Evolutionary conservation across 306 rosid species (phyloP).

Genomic region (Cajanus cajan): DNA sequence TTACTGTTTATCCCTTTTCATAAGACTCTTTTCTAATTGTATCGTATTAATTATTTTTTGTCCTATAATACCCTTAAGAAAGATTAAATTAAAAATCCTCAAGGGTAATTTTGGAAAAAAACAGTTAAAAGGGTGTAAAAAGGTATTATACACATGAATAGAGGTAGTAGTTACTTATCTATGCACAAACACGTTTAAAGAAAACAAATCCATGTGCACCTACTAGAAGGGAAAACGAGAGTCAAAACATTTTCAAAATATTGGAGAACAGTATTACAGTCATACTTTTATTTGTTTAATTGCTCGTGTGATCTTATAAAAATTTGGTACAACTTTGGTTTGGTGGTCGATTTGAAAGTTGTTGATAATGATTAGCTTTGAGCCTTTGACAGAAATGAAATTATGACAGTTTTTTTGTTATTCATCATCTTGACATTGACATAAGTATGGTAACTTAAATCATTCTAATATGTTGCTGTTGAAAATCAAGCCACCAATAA

Average conservation of each 20-base stretch:
- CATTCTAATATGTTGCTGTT: conserved; percentile 3
- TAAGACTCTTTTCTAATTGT: no score
- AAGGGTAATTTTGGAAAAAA: no score
- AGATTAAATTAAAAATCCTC: no score
- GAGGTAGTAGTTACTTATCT: neutral
- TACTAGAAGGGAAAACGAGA: neutral
- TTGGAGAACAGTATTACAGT: neutral
- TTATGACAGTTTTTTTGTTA: neutral
- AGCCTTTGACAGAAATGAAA: neutral
- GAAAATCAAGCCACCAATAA: neutral
- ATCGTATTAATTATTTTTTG: no score
- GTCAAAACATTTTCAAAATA: neutral
- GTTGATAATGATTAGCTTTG: neutral
- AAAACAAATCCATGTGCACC: neutral
- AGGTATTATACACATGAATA: no score
- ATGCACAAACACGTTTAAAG: neutral
- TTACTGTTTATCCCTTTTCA: no score
- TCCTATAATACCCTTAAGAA: no score
- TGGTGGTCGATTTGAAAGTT: neutral
- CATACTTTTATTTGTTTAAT: neutral
- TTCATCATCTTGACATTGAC: neutral
- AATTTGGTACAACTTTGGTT: neutral
- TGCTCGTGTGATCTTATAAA: neutral
- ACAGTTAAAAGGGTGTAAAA: no score
- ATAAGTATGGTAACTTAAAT: neutral